Evolutionary conservation across 1,284 basidiomycete genomes (phyloP), one percentile per base, ranked within the genome.

Genomic region (Pterulicium gracile): DNA sequence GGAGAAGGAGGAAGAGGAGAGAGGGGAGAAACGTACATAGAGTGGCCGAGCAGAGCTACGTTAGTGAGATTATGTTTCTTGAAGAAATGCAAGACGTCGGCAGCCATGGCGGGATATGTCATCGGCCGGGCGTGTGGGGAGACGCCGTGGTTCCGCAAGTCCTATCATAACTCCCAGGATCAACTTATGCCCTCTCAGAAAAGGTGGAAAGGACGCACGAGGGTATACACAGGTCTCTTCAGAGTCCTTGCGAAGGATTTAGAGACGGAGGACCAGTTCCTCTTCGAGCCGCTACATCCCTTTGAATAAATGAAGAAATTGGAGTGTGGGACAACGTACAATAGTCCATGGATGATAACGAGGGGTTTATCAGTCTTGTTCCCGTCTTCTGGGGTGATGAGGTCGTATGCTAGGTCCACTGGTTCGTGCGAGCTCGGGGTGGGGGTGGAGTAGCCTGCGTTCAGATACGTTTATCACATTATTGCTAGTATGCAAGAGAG

Each of bases 61-160:
- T 83, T 66, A 5, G 20, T 43, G 24, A 87, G 61, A 0, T 65
- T 66, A 46, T 75, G 72, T 23, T 63, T 60, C 10, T 65, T 55
- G 44, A 77, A 72, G 54, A 86, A 84, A 46, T 75, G 65, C 10
- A 80, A 59, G 21, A 91, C 72, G 54, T 91, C 88, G 5, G 62
- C 58, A 1, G 87, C 87, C 82, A 91, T 84, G 45, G 75, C 65
- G 17, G 63, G 55, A 54, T 92, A 92, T 14, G 73, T 77, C 74
- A 88, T 84, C 0, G 79, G 77, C 5, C 65, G 65, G 10, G 66
- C 68, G 58, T 88, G 87, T 0, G 87, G 85, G 0, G 88, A 90
- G 4, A 73, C 63, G 2, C 89, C 89, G 55, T 92, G 89, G 54
- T 93, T 93, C 14, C 90, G 72, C 10, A 93, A 67, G 60, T 93